A percentile compares a stretch with the other conserved stretches of the same genome.
phyloP scores from a whole-genome alignment of 495 filamentous ascomycete genomes.

The Aspergillus homomorphus region DNA sequence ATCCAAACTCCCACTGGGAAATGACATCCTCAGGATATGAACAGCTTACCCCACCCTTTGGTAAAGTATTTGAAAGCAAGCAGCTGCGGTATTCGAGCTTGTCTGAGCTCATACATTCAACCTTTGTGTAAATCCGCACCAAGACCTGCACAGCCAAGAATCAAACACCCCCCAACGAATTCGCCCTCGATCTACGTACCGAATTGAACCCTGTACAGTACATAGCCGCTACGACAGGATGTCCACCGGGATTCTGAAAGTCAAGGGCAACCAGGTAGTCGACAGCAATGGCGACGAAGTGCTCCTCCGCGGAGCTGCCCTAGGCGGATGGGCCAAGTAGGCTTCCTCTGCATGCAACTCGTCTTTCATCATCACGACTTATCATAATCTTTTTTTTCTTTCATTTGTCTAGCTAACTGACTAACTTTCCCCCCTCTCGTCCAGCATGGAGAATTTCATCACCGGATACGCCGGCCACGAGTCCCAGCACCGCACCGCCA shows the following conservation, averaged over 20 bases:
- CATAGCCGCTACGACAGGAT: slow-evolving; percentile 14
- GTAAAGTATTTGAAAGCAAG: neutral
- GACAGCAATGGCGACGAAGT: slow-evolving; percentile 44
- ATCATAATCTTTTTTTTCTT: too few relatives aligned
- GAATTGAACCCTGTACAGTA: neutral
- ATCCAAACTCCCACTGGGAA: neutral
- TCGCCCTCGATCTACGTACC: too few relatives aligned
- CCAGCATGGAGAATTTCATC: slow-evolving; percentile 66
- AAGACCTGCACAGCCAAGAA: neutral
- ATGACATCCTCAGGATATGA: neutral
- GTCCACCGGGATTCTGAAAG: slow-evolving; percentile 40
- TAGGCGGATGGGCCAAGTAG: slow-evolving; percentile 49
- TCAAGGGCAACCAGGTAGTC: slow-evolving; percentile 45
- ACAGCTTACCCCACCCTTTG: neutral
- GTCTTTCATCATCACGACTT: neutral
- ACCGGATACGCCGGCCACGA: slow-evolving; percentile 64
- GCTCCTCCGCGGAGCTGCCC: slow-evolving; percentile 48
- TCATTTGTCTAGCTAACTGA: too few relatives aligned
- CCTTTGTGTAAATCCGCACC: neutral
- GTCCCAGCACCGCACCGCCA: slow-evolving; percentile 51
- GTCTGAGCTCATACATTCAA: neutral
- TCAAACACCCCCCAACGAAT: neutral
- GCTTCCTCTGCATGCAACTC: neutral
- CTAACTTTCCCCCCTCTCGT: neutral
- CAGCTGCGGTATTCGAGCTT: neutral